Evolutionary conservation across 495 filamentous ascomycete genomes (phyloP), one percentile per base, ranked within the genome.

Genomic region (Polyplosphaeria fusca): DNA sequence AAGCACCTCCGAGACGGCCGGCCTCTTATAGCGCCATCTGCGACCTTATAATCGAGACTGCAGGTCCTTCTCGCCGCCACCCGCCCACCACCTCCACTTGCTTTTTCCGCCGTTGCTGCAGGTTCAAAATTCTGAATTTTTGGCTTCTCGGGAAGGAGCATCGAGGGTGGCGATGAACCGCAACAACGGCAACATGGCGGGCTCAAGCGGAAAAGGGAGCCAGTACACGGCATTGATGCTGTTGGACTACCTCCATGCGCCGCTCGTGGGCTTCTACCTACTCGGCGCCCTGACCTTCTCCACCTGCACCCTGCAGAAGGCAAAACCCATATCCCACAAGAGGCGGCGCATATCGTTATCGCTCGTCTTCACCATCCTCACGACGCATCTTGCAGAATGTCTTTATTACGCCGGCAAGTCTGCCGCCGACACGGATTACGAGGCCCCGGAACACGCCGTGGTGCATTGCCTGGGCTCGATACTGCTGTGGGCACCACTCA

Each of bases 231-330:
- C 49, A 26, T 42, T 52, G 40, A 19, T 4, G 4, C 32, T 61
- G 1, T 26, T 61, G 5, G 52, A 61, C 37, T 61, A 61, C 38
- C 9, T 55, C 23, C 51, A 61, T 46, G 58, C 58, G 3, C 58
- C 58, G 7, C 12, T 46, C 3, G 35, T 55, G 4, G 58, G 48
- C 7, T 61, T 49, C 25, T 61, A 43, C 51, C 55, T 44, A 25
- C 14, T 55, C 14, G 45, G 24, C 18, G 42, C 49, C 13, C 12
- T 39, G 11, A 20, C 25, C 1, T 49, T 61, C 43, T 42, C 22
- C 32, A 4, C 50, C 32, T 48, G 42, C 45, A 43, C 42, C 39
- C 47, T 62, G 7, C 59, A 62, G 12, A 62, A 62, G 22, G 14
- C 46, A 24, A 49, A 37, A 24, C 27, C 39, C 4, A 18, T 62